phyloP scores from a whole-genome alignment of 768 basidiomycete species.

The Tephrocybe sp. region DNA sequence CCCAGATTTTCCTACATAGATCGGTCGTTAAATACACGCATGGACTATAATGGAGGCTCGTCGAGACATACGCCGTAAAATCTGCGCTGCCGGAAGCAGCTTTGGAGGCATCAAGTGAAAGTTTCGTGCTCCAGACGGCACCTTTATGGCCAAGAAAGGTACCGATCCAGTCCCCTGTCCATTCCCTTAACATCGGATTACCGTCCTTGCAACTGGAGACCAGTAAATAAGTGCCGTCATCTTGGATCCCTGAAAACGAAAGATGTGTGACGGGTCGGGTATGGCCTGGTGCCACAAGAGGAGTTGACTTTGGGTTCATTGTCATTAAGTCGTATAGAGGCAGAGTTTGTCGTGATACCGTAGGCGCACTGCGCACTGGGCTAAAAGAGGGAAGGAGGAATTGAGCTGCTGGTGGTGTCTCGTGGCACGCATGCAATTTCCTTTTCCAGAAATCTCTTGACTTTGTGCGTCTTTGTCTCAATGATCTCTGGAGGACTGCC shows the following conservation, averaged over 20 bases:
- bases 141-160: conserved; percentile 89
- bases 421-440: conserved; percentile 16
- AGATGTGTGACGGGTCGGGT: conserved; percentile 91
- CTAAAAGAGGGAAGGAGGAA: conserved; percentile 12
- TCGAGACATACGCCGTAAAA: conserved; percentile 83
- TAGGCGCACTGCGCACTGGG: conserved; percentile 53
- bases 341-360: conserved; percentile 36
- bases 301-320: conserved; percentile 61
- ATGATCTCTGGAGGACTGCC: no score
- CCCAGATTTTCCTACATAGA: conserved; percentile 84
- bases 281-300: conserved; percentile 83
- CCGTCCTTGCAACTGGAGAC: conserved; percentile 99
- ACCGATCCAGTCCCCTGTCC: conserved; percentile 99
- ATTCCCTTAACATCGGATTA: conserved; percentile 93
- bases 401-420: conserved; percentile 13
- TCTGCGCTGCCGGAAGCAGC: conserved; percentile 95
- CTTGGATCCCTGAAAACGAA: conserved; percentile 83
- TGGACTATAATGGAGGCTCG: conserved; percentile 5
- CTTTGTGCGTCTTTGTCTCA: conserved; percentile 12
- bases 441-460: conserved; percentile 14
- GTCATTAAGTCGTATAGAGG: conserved; percentile 47
- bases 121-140: conserved; percentile 95
- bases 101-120: conserved; percentile 79
- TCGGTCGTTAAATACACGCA: conserved; percentile 13
- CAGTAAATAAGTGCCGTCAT: conserved; percentile 84